A percentile compares a stretch with the other conserved stretches of the same genome.
These are phyloP conservation scores for Hypoxylon sp. DNA, from an alignment of 2,329 filamentous ascomycete genomes.

Conservation along the genomic window DNA sequence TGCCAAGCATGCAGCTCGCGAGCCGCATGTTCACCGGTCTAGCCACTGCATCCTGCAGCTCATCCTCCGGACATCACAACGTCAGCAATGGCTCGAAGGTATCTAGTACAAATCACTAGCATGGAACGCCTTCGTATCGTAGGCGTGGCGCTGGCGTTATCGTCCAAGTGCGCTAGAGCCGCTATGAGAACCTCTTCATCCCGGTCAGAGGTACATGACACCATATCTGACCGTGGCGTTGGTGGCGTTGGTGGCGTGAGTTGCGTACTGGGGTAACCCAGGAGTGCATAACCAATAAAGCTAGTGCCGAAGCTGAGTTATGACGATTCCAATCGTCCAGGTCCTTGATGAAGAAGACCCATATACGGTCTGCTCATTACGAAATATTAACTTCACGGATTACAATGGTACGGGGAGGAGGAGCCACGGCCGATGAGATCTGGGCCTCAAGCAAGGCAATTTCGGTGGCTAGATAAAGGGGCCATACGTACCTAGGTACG, in stretches of 20 bases:
- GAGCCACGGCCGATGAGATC: background rate
- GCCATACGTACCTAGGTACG: background rate
- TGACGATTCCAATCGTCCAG: background rate
- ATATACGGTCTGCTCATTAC: background rate
- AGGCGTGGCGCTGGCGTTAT: background rate
- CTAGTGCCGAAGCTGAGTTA: background rate
- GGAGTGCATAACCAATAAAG: background rate
- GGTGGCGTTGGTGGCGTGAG: background rate
- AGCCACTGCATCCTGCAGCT: background rate
- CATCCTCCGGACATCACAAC: background rate
- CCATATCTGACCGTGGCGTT: background rate
- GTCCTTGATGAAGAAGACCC: background rate
- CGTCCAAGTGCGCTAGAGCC: background rate
- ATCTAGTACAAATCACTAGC: background rate
- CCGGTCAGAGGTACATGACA: too few species aligned
- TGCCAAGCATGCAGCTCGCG: conserved; percentile 3
- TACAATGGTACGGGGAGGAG: background rate
- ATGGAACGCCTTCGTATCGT: background rate
- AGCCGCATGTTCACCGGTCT: conserved; percentile 3
- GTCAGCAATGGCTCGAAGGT: background rate
- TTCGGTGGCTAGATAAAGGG: background rate
- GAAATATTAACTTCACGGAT: background rate
- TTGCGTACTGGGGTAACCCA: background rate
- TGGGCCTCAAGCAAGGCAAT: background rate
- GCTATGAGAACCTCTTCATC: background rate